Percentiles rank a stretch among this genome's conserved stretches.
These are phyloP conservation scores for Odontarrhena argentea DNA, from an alignment of 345 rosid species.

Conservation along the genomic window DNA sequence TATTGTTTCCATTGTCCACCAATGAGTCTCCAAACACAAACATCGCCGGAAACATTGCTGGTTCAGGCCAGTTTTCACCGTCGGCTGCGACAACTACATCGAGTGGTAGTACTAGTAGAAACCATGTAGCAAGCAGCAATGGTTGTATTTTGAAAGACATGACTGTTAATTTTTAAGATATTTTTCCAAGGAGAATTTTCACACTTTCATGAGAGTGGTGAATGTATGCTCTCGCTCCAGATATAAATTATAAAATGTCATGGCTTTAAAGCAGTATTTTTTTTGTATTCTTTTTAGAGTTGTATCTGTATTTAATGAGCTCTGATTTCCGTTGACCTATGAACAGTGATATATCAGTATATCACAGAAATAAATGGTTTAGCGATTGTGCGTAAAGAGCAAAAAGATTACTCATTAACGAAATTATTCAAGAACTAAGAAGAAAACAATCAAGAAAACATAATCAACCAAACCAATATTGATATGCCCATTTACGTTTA, in stretches of 20 bases:
- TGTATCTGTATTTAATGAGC: slow-evolving; percentile 30
- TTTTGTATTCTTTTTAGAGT: neutral
- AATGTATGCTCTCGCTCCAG: slow-evolving; percentile 14
- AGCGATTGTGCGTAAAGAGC: no score
- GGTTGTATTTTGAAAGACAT: slow-evolving; percentile 6
- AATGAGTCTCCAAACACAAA: slow-evolving; percentile 86
- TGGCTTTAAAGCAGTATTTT: neutral
- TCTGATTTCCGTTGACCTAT: slow-evolving; percentile 25
- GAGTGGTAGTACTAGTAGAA: neutral
- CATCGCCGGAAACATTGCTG: slow-evolving; percentile 59
- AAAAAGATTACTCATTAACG: no score
- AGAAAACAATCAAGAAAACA: no score
- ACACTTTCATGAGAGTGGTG: slow-evolving; percentile 3
- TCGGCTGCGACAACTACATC: neutral
- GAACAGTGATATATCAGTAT: no score
- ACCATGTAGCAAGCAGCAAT: slow-evolving; percentile 2
- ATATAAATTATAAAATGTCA: slow-evolving; percentile 1
- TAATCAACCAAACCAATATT: no score
- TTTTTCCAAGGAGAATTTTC: neutral
- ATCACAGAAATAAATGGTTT: no score
- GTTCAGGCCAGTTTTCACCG: slow-evolving; percentile 18
- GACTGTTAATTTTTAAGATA: neutral
- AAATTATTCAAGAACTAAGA: no score
- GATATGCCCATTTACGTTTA: no score
- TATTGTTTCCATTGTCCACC: slow-evolving; percentile 75